A percentile compares a stretch with the other conserved stretches of the same genome.
phyloP scores from a whole-genome alignment of 2,329 filamentous ascomycete genomes.

The Microsporum canis region DNA sequence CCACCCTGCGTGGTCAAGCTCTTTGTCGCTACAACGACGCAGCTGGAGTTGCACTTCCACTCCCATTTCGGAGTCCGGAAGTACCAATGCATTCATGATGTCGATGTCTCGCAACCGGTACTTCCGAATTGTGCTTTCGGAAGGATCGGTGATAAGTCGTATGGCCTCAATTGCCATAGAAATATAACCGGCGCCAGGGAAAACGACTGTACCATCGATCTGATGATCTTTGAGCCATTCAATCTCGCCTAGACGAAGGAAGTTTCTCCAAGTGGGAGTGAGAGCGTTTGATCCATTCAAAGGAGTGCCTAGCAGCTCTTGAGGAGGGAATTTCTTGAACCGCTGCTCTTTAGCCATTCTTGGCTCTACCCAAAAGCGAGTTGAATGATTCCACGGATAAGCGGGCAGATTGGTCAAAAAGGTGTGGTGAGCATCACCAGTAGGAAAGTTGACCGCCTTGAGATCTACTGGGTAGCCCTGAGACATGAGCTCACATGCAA shows the following conservation, averaged over 20 bases:
- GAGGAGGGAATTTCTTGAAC: conserved; percentile 9
- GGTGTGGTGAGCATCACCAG: neutral
- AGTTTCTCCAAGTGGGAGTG: conserved; percentile 19
- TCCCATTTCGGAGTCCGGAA: neutral
- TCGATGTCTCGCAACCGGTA: conserved; percentile 14
- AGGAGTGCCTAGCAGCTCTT: conserved; percentile 21
- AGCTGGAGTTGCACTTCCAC: neutral
- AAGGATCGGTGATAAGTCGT: neutral
- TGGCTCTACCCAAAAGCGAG: conserved; percentile 12
- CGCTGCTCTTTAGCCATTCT: conserved; percentile 7
- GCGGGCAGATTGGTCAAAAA: conserved; percentile 10
- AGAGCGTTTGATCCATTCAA: neutral
- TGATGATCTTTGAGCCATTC: conserved; percentile 37
- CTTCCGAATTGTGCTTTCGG: neutral
- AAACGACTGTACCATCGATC: conserved; percentile 22
- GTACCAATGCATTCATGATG: neutral
- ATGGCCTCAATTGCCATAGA: conserved; percentile 20
- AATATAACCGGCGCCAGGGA: conserved; percentile 20
- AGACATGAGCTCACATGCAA: conserved; percentile 6
- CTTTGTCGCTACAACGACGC: neutral
- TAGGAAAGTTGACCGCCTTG: neutral
- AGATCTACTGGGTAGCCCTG: conserved; percentile 6
- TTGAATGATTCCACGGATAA: conserved; percentile 15
- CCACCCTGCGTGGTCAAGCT: neutral
- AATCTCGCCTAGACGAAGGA: conserved; percentile 22